A percentile compares a stretch with the other conserved stretches of the same genome.
Evolutionary conservation across 2,329 filamentous ascomycete species (phyloP).

Genomic region (Trichophyton schoenleinii): DNA sequence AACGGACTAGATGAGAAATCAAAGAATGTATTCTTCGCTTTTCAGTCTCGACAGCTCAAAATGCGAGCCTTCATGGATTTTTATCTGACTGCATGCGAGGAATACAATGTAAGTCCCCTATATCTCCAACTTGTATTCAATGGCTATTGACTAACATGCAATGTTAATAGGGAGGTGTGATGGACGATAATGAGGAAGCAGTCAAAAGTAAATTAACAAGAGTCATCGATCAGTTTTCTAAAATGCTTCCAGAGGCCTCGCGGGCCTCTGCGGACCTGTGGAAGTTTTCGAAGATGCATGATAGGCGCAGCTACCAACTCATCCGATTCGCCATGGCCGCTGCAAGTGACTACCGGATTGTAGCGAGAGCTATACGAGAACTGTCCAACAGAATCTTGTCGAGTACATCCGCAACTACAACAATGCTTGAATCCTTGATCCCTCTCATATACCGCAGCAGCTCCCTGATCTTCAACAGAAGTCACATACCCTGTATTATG

Average conservation of each 20-base stretch:
- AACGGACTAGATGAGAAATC: slow-evolving; percentile 64
- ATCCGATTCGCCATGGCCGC: slow-evolving; percentile 73
- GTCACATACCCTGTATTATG: slow-evolving; percentile 82
- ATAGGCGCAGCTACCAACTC: slow-evolving; percentile 79
- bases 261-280: slow-evolving; percentile 65
- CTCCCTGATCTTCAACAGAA: slow-evolving; percentile 82
- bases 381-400: slow-evolving; percentile 67
- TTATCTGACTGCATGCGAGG: slow-evolving; percentile 75
- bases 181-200: slow-evolving; percentile 53
- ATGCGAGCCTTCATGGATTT: slow-evolving; percentile 60
- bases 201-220: slow-evolving; percentile 57
- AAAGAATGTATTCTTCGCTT: slow-evolving; percentile 76
- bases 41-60: slow-evolving; percentile 65
- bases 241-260: slow-evolving; percentile 61
- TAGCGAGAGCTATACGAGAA: slow-evolving; percentile 82
- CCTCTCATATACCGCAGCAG: slow-evolving; percentile 74
- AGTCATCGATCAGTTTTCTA: slow-evolving; percentile 59
- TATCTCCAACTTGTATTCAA: background rate
- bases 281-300: slow-evolving; percentile 83
- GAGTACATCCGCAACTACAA: slow-evolving; percentile 40
- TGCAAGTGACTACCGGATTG: slow-evolving; percentile 83
- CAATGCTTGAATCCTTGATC: slow-evolving; percentile 63
- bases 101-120: slow-evolving; percentile 51
- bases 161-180: slow-evolving; percentile 51
- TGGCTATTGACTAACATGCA: slow-evolving; percentile 7